These are phyloP conservation scores for Blepharisma japonicum DNA, from an alignment of 73 alveolate genomes.

Conservation along the genomic window DNA sequence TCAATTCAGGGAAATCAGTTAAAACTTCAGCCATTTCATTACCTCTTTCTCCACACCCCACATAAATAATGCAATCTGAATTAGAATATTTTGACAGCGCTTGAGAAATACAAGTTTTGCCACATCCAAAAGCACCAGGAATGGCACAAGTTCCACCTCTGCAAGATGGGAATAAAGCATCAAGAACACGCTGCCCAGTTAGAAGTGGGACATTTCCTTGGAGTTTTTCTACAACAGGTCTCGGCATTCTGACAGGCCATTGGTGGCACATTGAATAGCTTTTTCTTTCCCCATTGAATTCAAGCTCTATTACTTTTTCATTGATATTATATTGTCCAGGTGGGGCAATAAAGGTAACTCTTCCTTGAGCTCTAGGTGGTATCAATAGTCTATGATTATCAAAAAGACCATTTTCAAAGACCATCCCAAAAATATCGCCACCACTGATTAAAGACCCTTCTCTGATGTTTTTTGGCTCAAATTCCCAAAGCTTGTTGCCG, in stretches of 20 bases:
- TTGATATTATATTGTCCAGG: conserved; percentile 81
- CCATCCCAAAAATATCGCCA: conserved; percentile 96
- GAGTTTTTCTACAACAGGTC: conserved; percentile 84
- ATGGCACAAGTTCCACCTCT: conserved; percentile 98
- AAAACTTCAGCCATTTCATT: conserved; percentile 99
- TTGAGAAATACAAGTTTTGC: conserved; percentile 97
- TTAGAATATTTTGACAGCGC: conserved; percentile 96
- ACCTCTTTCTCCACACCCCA: conserved; percentile 99
- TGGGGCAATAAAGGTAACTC: conserved; percentile 78
- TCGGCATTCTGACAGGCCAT: conserved; percentile 92
- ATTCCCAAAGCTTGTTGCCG: conserved; percentile 88
- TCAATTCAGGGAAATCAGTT: conserved; percentile 95
- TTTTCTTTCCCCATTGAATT: conserved; percentile 76
- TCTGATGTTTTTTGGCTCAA: conserved; percentile 83
- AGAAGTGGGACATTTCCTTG: conserved; percentile 83
- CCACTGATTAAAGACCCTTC: conserved; percentile 71
- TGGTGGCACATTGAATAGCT: conserved; percentile 81
- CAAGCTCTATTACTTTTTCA: conserved; percentile 88
- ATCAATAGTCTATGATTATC: conserved; percentile 84
- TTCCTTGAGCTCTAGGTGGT: conserved; percentile 94
- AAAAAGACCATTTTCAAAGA: conserved; percentile 89
- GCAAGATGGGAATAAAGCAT: conserved; percentile 94
- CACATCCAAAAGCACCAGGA: conserved; percentile 99
- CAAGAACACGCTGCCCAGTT: conserved; percentile 95
- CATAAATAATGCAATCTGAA: conserved; percentile 92